Evolutionary conservation across 495 filamentous ascomycete genomes (phyloP).

Genomic region (Penicillium riverlandense): DNA sequence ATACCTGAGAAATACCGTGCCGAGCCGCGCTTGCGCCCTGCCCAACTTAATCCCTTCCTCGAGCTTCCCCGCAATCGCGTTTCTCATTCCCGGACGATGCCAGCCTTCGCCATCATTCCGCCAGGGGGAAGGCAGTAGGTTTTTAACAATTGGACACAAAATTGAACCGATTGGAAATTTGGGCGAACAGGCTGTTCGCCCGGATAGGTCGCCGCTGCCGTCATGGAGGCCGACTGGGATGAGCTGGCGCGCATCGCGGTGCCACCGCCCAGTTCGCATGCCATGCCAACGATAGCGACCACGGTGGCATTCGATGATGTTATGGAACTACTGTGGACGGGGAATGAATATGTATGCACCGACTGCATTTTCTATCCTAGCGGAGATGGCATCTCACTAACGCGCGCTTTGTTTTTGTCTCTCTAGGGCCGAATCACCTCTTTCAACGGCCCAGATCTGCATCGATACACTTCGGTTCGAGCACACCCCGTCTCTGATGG

Average conservation of each 20-base stretch:
- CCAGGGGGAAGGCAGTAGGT: slow-evolving; percentile 19
- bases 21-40: neutral
- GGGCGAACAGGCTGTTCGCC: too few relatives aligned
- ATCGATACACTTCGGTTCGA: slow-evolving; percentile 71
- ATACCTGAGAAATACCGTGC: neutral
- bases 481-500: slow-evolving; percentile 61
- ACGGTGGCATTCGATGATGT: slow-evolving; percentile 79
- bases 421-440: slow-evolving; percentile 73
- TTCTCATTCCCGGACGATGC: slow-evolving; percentile 28
- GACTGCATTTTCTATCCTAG: too few relatives aligned
- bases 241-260: slow-evolving; percentile 66
- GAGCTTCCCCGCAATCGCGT: slow-evolving; percentile 40
- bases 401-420: neutral
- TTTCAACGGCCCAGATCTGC: slow-evolving; percentile 74
- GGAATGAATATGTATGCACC: slow-evolving; percentile 71
- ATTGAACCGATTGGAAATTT: neutral
- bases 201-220: too few relatives aligned
- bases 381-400: neutral
- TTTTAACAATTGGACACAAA: slow-evolving; percentile 4
- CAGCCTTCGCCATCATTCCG: slow-evolving; percentile 23
- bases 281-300: slow-evolving; percentile 56
- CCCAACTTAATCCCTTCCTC: neutral
- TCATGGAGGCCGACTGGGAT: slow-evolving; percentile 44
- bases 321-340: slow-evolving; percentile 86
- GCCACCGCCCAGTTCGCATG: slow-evolving; percentile 57